Evolutionary conservation across 2,329 filamentous ascomycete species (phyloP).

Genomic region (Pseudonectria buxi): DNA sequence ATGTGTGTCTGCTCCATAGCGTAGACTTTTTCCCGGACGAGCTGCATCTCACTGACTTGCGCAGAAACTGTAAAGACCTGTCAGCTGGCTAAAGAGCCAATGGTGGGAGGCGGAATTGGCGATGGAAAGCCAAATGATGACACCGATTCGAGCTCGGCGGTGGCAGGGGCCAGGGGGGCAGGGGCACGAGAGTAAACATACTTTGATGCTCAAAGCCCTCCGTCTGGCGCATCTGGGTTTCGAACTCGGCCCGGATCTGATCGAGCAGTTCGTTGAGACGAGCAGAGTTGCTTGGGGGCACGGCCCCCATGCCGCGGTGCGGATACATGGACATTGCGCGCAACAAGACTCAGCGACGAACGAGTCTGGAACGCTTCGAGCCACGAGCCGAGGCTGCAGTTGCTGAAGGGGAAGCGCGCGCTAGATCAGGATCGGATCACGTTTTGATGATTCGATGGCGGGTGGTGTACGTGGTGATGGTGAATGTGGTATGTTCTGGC

Average conservation of each 20-base stretch:
- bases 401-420: slow-evolving; percentile 1
- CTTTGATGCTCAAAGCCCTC: slow-evolving; percentile 90
- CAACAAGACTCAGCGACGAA: slow-evolving; percentile 12
- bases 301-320: slow-evolving; percentile 74
- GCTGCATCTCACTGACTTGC: slow-evolving; percentile 91
- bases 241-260: slow-evolving; percentile 84
- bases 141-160: neutral
- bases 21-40: slow-evolving; percentile 89
- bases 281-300: slow-evolving; percentile 49
- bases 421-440: neutral
- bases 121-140: neutral
- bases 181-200: slow-evolving; percentile 46
- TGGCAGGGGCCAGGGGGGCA: slow-evolving; percentile 3
- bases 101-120: neutral
- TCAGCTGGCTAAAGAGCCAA: slow-evolving; percentile 15
- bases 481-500: neutral
- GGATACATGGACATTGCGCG: slow-evolving; percentile 73
- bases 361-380: slow-evolving; percentile 7
- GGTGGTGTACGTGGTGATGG: neutral
- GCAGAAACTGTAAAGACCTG: slow-evolving; percentile 58
- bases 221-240: slow-evolving; percentile 71
- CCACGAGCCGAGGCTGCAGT: slow-evolving; percentile 6
- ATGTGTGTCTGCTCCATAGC: slow-evolving; percentile 86
- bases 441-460: neutral
- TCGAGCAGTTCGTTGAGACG: slow-evolving; percentile 90